Evolutionary conservation across 805 yeast genomes (phyloP).

Genomic region (Jamesozyma gamospora): DNA sequence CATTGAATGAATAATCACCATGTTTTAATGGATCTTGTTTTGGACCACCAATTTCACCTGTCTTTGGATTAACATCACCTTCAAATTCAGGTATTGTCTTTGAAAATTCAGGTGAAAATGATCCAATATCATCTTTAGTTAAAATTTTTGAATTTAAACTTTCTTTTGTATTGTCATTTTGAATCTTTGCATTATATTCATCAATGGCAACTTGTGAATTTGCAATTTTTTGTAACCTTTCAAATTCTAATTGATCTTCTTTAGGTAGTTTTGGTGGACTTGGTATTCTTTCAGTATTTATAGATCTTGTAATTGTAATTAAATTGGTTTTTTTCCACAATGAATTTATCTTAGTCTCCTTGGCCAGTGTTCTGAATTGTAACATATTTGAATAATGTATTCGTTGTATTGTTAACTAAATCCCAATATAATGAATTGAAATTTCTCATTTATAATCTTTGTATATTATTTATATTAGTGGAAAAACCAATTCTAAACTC

Average conservation of each 20-base stretch:
- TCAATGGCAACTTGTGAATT: constrained; percentile 69
- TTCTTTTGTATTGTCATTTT: constrained; percentile 23
- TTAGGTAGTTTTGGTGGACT: constrained; percentile 28
- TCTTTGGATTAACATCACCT: constrained; percentile 84
- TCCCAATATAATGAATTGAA: too few relatives aligned
- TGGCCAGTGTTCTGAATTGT: too few relatives aligned
- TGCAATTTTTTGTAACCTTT: constrained; percentile 71
- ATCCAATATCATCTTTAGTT: constrained; percentile 46
- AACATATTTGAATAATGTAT: too few relatives aligned
- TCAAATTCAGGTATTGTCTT: constrained; percentile 89
- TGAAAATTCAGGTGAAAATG: constrained; percentile 57
- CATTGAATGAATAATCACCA: constrained; percentile 91
- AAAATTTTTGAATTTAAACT: constrained; percentile 30
- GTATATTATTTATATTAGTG: too few relatives aligned
- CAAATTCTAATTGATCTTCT: constrained; percentile 64
- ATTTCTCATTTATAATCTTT: too few relatives aligned
- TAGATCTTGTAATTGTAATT: not conserved
- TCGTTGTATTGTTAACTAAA: too few relatives aligned
- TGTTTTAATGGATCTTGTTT: constrained; percentile 91
- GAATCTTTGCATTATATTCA: constrained; percentile 47
- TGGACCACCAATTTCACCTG: constrained; percentile 96
- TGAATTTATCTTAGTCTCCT: too few relatives aligned
- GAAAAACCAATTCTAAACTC: too few relatives aligned
- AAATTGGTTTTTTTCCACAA: too few relatives aligned
- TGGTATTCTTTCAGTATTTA: constrained; percentile 16